Percentiles rank a stretch among this genome's conserved stretches.
Conservation (phyloP, 345 rosid genomes). For the Citrus sp. region DNA sequence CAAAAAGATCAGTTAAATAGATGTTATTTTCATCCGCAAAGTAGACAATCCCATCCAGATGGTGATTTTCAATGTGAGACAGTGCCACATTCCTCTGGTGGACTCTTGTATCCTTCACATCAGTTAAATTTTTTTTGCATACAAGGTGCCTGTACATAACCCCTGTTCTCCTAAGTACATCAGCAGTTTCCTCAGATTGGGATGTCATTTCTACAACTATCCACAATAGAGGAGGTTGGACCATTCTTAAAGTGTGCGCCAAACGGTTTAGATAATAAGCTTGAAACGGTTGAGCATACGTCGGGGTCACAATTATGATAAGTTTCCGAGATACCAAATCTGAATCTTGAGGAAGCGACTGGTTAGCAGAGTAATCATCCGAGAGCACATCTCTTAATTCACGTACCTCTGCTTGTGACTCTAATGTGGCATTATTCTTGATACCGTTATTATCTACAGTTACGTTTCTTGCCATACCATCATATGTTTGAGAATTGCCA, state of each 20-base stretch:
- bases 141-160: conserved; percentile 60
- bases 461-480: conserved; percentile 16
- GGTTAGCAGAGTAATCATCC: conserved; percentile 4
- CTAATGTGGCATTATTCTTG: conserved; percentile 17
- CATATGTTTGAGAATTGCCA: conserved; percentile 14
- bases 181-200: conserved; percentile 55
- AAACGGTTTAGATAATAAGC: conserved; percentile 50
- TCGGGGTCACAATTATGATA: conserved; percentile 58
- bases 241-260: conserved; percentile 44
- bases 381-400: conserved; percentile 5
- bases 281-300: conserved; percentile 36
- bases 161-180: conserved; percentile 48
- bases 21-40: conserved; percentile 51
- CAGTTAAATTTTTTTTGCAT: conserved; percentile 48
- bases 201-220: conserved; percentile 58
- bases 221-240: conserved; percentile 64
- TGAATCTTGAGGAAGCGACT: conserved; percentile 20
- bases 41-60: conserved; percentile 56
- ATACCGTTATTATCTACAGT: neutral
- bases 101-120: conserved; percentile 33
- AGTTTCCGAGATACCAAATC: conserved; percentile 29
- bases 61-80: conserved; percentile 61
- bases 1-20: conserved; percentile 44
- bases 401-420: conserved; percentile 13
- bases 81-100: conserved; percentile 63